A percentile compares a stretch with the other conserved stretches of the same genome.
Evolutionary conservation across 1,284 basidiomycete genomes (phyloP).

Genomic region (Polyporus tsugae): DNA sequence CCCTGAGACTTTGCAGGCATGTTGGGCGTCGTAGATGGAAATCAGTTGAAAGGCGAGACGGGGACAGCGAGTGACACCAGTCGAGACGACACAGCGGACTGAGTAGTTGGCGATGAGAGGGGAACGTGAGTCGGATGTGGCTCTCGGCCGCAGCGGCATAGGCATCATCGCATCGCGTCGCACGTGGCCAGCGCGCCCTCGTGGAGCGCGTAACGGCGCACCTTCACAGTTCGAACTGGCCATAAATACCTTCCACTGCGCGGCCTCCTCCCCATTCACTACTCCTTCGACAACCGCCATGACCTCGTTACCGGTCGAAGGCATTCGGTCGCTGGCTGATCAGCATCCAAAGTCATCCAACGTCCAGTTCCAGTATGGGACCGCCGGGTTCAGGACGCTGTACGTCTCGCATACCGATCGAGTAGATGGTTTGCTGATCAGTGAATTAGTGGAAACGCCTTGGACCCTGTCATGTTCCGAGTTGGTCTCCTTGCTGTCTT

Average conservation of each 20-base stretch:
- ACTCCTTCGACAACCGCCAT: slow-evolving; percentile 42
- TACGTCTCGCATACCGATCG: slow-evolving; percentile 52
- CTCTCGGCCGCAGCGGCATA: background rate
- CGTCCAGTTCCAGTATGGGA: slow-evolving; percentile 87
- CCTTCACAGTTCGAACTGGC: slow-evolving; percentile 22
- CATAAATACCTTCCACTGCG: slow-evolving; percentile 22
- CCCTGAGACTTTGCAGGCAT: slow-evolving; percentile 67
- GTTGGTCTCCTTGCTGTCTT: slow-evolving; percentile 92
- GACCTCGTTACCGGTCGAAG: slow-evolving; percentile 51
- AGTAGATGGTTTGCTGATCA: slow-evolving; percentile 18
- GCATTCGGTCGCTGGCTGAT: slow-evolving; percentile 59
- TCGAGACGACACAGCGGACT: background rate
- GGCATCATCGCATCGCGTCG: slow-evolving; percentile 32
- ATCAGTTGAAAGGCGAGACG: background rate
- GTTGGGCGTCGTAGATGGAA: background rate
- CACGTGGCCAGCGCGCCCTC: slow-evolving; percentile 30
- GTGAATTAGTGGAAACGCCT: slow-evolving; percentile 67
- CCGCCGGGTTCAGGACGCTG: slow-evolving; percentile 94
- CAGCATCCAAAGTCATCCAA: slow-evolving; percentile 70
- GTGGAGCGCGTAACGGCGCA: slow-evolving; percentile 19
- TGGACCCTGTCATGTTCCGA: slow-evolving; percentile 95
- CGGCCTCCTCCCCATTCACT: slow-evolving; percentile 3
- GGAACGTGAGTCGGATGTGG: background rate
- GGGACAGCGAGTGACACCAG: background rate
- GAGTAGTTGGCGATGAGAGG: slow-evolving; percentile 19